Base-by-base conservation (phyloP, 768 basidiomycete genomes). In the Amanita molliuscula region DNA sequence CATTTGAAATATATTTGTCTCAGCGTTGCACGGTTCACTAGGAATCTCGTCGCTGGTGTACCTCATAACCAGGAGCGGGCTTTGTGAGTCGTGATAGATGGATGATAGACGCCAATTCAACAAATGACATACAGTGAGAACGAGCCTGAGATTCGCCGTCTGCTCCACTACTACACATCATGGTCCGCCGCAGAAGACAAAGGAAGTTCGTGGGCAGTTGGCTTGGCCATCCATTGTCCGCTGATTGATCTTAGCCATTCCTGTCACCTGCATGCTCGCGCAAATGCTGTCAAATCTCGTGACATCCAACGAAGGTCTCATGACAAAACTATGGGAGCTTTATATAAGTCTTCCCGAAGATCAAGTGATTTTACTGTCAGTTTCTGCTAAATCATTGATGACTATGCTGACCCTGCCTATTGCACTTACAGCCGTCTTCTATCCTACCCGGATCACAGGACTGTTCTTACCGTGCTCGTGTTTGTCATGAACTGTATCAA, bases 261-360 rank as follows among this genome's bases (percentile, higher is more conserved):
- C 73, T 0, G 69, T 76, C 16, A 80, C 84, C 6, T 74, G 87
- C 13, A 73, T 88, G 51, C 67, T 88, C 25, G 71, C 82, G 2
- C 91, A 96, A 62, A 68, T 86, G 3, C 71, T 95, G 25, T 87
- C 90, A 16, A 96, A 96, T 62, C 70, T 91, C 20, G 75, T 94
- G 28, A 90, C 93, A 2, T 74, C 75, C 6, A 88, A 91, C 53
- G 76, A 82, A 36, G 56, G 53, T 6, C 72, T 84, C 40, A 70
- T 76, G 53, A 61, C 69, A n/a, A 70, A 61, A 18, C 64, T 85
- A 28, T 90, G 84, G 87, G 71, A 72, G 31, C 71, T 66, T 1
- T 83, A 84, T 56, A 66, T 89, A 61, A 73, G 71, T 47, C 70
- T 86, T 3, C 76, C 84, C 1, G 88, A 89, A 58, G 81, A 87